Evolutionary conservation across 129 eudicot species (phyloP).

Genomic region (Artemisia argyi): DNA sequence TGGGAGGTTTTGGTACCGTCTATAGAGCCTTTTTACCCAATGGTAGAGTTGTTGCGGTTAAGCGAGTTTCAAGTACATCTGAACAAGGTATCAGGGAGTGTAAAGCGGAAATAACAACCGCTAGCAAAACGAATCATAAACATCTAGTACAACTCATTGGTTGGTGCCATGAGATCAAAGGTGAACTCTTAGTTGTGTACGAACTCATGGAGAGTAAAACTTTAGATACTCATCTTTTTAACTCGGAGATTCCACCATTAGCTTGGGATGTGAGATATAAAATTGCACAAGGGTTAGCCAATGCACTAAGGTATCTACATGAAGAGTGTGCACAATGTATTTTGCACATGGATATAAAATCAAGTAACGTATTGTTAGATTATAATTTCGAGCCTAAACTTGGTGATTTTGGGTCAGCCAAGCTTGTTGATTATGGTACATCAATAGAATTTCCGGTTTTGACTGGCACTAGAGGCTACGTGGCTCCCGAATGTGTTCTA

Average conservation of each 20-base stretch:
- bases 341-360: neutral
- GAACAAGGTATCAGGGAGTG: neutral
- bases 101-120: neutral
- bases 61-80: neutral
- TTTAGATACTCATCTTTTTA: neutral
- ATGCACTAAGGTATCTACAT: neutral
- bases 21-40: neutral
- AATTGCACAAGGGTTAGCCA: neutral
- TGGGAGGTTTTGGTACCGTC: neutral
- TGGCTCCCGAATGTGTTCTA: neutral
- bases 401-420: neutral
- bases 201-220: neutral
- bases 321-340: neutral
- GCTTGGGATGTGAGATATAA: neutral
- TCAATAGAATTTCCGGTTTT: neutral
- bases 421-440: neutral
- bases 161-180: neutral
- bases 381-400: neutral
- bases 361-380: conserved; percentile 2
- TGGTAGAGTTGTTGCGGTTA: neutral
- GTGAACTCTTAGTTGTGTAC: neutral
- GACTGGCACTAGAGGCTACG: neutral
- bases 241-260: neutral
- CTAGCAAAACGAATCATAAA: neutral
- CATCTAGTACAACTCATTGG: neutral